phyloP scores from a whole-genome alignment of 306 rosid species.

The Luffa aegyptiaca region DNA sequence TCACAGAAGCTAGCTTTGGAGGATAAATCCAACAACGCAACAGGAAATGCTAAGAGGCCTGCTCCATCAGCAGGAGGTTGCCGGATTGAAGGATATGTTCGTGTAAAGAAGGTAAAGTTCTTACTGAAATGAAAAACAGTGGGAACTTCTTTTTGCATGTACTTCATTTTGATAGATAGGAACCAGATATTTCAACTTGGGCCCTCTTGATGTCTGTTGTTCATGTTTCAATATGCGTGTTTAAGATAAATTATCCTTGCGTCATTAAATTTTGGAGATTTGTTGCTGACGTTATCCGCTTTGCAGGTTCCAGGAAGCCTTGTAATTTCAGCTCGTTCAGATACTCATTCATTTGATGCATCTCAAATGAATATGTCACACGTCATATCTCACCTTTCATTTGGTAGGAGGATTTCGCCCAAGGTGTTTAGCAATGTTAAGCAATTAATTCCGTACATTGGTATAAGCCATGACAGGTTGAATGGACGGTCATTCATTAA shows the following conservation, averaged over 20 bases:
- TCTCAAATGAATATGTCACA: constrained; percentile 98
- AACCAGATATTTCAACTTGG: neutral
- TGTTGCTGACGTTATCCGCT: constrained; percentile 1
- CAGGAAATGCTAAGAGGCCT: constrained; percentile 57
- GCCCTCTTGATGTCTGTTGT: neutral
- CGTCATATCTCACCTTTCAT: constrained; percentile 60
- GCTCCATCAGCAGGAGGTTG: constrained; percentile 93
- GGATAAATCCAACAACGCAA: constrained; percentile 38
- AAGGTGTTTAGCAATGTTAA: constrained; percentile 59
- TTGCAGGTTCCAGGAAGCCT: constrained; percentile 93
- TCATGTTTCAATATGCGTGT: neutral
- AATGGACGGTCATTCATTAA: constrained; percentile 73
- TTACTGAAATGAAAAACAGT: neutral
- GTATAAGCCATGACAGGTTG: constrained; percentile 78
- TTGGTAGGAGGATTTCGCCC: constrained; percentile 58
- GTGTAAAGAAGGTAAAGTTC: constrained; percentile 71
- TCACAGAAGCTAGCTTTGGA: constrained; percentile 49
- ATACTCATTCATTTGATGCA: constrained; percentile 85
- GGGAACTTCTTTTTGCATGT: neutral
- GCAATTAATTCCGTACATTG: constrained; percentile 68
- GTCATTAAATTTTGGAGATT: neutral
- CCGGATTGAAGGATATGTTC: constrained; percentile 83
- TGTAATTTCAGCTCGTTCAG: constrained; percentile 73
- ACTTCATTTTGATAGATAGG: neutral
- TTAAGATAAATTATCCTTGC: neutral